Evolutionary conservation across 106 monocot genomes (phyloP).

Genomic region (Phalaenopsis equestris): DNA sequence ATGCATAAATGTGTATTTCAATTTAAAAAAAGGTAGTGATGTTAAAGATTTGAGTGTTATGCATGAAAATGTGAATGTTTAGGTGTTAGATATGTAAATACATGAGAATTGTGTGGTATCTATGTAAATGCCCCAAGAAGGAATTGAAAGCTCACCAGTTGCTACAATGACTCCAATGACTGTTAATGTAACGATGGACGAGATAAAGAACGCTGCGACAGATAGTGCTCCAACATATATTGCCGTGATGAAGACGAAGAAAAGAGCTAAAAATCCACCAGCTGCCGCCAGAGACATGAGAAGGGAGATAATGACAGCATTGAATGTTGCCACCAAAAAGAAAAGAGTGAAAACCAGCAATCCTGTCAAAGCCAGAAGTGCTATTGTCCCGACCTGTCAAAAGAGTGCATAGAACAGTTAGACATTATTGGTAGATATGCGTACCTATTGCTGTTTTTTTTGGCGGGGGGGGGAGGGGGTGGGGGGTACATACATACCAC

Average conservation of each 20-base stretch:
- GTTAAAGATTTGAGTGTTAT: no score
- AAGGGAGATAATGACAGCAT: constrained; percentile 63
- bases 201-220: constrained; percentile 63
- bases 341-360: constrained; percentile 57
- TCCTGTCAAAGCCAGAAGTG: constrained; percentile 51
- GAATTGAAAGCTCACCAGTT: constrained; percentile 33
- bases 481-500: no score
- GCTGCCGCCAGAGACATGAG: constrained; percentile 86
- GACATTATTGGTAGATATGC: not conserved
- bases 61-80: no score
- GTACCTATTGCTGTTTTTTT: not conserved
- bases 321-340: constrained; percentile 60
- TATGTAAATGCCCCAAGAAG: no score
- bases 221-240: constrained; percentile 79
- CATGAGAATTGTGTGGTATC: no score
- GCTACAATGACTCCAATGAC: constrained; percentile 46
- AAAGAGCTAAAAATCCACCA: constrained; percentile 79
- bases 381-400: constrained; percentile 77
- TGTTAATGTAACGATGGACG: constrained; percentile 37
- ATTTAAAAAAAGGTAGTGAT: no score
- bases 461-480: no score
- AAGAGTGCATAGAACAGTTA: constrained; percentile 1
- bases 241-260: constrained; percentile 61
- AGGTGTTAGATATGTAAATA: no score
- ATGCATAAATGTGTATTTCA: no score